Conservation (phyloP, 257 asterid species). For the Penstemon barbatus region DNA sequence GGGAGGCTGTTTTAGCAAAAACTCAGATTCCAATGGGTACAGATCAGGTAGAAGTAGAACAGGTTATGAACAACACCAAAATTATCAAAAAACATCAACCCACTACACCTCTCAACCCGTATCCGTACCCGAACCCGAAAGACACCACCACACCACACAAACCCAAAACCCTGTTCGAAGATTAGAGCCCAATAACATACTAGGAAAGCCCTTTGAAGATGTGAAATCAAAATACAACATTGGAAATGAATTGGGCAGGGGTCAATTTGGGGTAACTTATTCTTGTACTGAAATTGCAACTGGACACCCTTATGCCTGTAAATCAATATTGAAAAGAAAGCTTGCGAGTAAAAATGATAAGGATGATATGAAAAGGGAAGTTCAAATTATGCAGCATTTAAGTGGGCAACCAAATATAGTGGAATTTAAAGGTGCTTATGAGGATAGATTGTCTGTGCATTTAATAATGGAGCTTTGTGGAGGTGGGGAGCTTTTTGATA, state of each 20-base stretch:
- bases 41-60: slow-evolving; percentile 34
- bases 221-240: slow-evolving; percentile 47
- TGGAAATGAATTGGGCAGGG: slow-evolving; percentile 68
- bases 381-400: slow-evolving; percentile 68
- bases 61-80: slow-evolving; percentile 31
- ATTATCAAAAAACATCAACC: slow-evolving; percentile 30
- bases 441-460: slow-evolving; percentile 61
- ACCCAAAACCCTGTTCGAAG: slow-evolving; percentile 36
- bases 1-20: slow-evolving; percentile 66
- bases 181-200: slow-evolving; percentile 52
- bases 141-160: slow-evolving; percentile 25
- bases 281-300: slow-evolving; percentile 51
- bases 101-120: slow-evolving; percentile 26
- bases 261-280: slow-evolving; percentile 70
- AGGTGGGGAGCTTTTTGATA: slow-evolving; percentile 71
- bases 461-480: slow-evolving; percentile 68
- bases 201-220: slow-evolving; percentile 66
- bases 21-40: slow-evolving; percentile 42
- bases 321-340: slow-evolving; percentile 63
- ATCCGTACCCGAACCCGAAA: slow-evolving; percentile 23
- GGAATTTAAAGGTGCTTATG: slow-evolving; percentile 67
- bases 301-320: slow-evolving; percentile 56
- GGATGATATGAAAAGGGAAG: slow-evolving; percentile 74
- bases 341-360: slow-evolving; percentile 61
- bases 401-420: slow-evolving; percentile 75